Base-by-base conservation (phyloP, 306 rosid genomes). In the Fragaria vesca region DNA sequence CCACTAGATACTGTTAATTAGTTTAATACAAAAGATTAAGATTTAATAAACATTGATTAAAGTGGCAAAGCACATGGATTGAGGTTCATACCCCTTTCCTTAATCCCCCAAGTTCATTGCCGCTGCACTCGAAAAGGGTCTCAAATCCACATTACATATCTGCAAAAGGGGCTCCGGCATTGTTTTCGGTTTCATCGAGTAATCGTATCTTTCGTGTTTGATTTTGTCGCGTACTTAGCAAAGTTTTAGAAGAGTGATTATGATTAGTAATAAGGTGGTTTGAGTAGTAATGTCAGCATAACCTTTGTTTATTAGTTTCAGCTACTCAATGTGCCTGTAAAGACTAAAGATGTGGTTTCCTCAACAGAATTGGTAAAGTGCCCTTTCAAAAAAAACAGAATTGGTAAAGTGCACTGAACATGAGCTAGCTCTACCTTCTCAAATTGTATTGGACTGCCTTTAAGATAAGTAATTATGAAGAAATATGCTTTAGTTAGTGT, bases 121-220 rank as follows among this genome's bases (percentile, higher is more conserved):
- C 85, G 55, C 15, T 69, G 80, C 70, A 42, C 77, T 45, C 45
- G 83, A 69, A 69, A 50, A 78, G 69, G 85, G 82, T 82, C 82
- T 76, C 86, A 26, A 47, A 76, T 76, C 75, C 72, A 21, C 24
- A 42, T 38, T 24, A 48, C 78, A 65, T 30, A 71, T 67, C 36
- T 78, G 24, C 68, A 58, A 72, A 72, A 70, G 74, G 40, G 21
- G 43, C n/a, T 68, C 82, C 9, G 24, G 43, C 51, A 34, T 9
- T 80, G 32, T 57, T 69, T 60, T 16, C 57, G 5, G 17, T 24
- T 69, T 12, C 57, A 0, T 57, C 48, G n/a, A 66, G 51, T 76
- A 15, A 9, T 32, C 17, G 10, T 66, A 48, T 66, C 71, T 74
- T 63, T 6, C 5, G 0, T 74, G 52, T 54, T 62, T 24, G 57